Evolutionary conservation across 1,139 yeast genomes (phyloP).

Genomic region (Tardiomyces blankii): DNA sequence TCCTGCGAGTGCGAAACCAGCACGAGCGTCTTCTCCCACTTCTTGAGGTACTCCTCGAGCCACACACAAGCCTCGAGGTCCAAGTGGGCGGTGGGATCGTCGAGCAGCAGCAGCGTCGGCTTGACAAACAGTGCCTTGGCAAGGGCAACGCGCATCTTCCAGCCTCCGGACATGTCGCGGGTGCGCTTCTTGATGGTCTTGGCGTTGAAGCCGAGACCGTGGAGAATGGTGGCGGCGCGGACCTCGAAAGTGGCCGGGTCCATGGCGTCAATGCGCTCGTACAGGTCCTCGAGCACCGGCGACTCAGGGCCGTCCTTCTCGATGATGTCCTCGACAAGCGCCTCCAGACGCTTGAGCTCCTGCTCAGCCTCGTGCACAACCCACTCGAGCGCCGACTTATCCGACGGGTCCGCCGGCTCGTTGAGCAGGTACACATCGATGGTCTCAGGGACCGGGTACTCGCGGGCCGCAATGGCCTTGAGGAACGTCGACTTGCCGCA

Average conservation of each 20-base stretch:
- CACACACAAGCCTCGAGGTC: conserved; percentile 99
- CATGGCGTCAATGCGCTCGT: conserved; percentile 92
- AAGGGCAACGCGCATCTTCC: conserved; percentile 88
- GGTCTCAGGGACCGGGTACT: conserved; percentile 85
- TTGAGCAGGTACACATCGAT: conserved; percentile 88
- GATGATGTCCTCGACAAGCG: conserved; percentile 78
- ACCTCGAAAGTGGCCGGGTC: conserved; percentile 95
- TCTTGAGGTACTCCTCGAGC: conserved; percentile 95
- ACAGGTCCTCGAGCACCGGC: conserved; percentile 71
- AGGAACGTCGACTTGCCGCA: conserved; percentile 97
- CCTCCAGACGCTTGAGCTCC: conserved; percentile 86
- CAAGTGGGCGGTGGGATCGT: conserved; percentile 99
- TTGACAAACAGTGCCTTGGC: conserved; percentile 73
- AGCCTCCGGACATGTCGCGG: conserved; percentile 98
- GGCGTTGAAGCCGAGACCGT: conserved; percentile 94
- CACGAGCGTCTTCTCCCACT: conserved; percentile 86
- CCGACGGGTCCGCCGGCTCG: conserved; percentile 96
- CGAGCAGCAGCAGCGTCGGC: conserved; percentile 52
- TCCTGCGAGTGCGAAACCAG: conserved; percentile 98
- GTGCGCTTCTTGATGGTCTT: conserved; percentile 80
- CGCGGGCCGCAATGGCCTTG: conserved; percentile 90
- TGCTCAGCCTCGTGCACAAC: conserved; percentile 94
- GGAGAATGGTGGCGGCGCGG: conserved; percentile 89
- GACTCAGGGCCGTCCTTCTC: conserved; percentile 93
- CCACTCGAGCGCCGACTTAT: conserved; percentile 85